Percentiles rank a stretch among this genome's conserved stretches.
phyloP scores from a whole-genome alignment of 441 rosid genomes.

The Kokia cookei region DNA sequence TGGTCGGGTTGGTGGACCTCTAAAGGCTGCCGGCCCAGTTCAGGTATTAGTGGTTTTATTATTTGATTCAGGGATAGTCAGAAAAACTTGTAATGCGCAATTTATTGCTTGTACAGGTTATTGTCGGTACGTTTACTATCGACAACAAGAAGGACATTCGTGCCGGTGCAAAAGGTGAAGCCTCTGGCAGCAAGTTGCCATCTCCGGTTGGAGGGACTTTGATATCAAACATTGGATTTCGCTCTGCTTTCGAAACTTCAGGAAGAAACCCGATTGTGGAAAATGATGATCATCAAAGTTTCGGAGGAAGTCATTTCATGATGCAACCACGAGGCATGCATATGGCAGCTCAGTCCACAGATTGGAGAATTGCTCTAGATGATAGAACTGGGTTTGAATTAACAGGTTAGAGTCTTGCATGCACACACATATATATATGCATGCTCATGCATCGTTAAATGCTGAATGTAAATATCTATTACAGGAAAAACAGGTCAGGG shows the following conservation, averaged over 20 bases:
- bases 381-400: conserved; percentile 49
- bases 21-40: conserved; percentile 86
- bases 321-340: conserved; percentile 54
- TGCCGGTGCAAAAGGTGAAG: conserved; percentile 40
- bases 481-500: conserved; percentile 49
- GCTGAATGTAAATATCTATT: conserved; percentile 12
- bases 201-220: conserved; percentile 52
- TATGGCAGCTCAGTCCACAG: conserved; percentile 30
- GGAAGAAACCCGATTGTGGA: conserved; percentile 47
- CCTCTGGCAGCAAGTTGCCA: conserved; percentile 48
- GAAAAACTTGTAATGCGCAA: not conserved
- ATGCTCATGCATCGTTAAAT: not conserved
- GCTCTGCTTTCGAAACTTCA: conserved; percentile 43
- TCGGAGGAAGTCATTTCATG: conserved; percentile 52
- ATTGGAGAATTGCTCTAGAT: conserved; percentile 55
- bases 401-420: conserved; percentile 37
- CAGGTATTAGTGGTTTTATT: conserved; percentile 50
- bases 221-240: conserved; percentile 47
- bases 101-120: conserved; percentile 49
- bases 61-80: not conserved
- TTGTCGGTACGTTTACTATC: conserved; percentile 71
- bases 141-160: conserved; percentile 49
- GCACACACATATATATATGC: no score
- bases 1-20: conserved; percentile 78
- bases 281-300: conserved; percentile 50